These are phyloP conservation scores for Didymella keratinophila DNA, from an alignment of 2,329 filamentous ascomycete species.

Conservation along the genomic window DNA sequence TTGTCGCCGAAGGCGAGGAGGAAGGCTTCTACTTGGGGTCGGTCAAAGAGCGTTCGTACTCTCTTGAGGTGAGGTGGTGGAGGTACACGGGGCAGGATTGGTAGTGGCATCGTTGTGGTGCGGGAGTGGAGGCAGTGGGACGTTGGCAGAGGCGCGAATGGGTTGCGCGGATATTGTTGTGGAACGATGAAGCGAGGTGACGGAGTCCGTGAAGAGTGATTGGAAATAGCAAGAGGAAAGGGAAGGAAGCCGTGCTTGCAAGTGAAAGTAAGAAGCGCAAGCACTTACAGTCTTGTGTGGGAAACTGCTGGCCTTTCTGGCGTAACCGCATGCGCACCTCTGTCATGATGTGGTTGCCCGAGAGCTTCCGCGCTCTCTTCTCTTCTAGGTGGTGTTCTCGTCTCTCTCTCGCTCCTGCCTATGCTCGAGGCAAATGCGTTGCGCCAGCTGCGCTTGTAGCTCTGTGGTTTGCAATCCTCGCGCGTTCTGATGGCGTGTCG, in stretches of 20 bases:
- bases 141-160: background rate
- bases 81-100: conserved; percentile 21
- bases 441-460: conserved; percentile 5
- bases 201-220: background rate
- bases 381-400: no score
- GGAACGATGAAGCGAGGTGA: background rate
- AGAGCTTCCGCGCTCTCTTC: background rate
- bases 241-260: conserved; percentile 1
- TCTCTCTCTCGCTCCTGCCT: background rate
- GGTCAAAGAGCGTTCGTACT: conserved; percentile 16
- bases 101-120: conserved; percentile 3
- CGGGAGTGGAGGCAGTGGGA: background rate
- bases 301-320: conserved; percentile 58
- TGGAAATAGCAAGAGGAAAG: background rate
- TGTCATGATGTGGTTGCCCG: conserved; percentile 48
- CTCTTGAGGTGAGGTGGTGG: conserved; percentile 16
- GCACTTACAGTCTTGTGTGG: conserved; percentile 51
- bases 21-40: conserved; percentile 69
- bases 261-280: conserved; percentile 3
- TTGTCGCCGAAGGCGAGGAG: conserved; percentile 85
- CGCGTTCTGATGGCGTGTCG: background rate
- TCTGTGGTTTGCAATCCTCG: background rate
- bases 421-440: background rate
- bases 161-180: background rate
- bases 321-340: conserved; percentile 59